A percentile compares a stretch with the other conserved stretches of the same genome.
These are phyloP conservation scores for Conoideocrella luteorostrata DNA, from an alignment of 2,329 filamentous ascomycete genomes.

Conservation along the genomic window DNA sequence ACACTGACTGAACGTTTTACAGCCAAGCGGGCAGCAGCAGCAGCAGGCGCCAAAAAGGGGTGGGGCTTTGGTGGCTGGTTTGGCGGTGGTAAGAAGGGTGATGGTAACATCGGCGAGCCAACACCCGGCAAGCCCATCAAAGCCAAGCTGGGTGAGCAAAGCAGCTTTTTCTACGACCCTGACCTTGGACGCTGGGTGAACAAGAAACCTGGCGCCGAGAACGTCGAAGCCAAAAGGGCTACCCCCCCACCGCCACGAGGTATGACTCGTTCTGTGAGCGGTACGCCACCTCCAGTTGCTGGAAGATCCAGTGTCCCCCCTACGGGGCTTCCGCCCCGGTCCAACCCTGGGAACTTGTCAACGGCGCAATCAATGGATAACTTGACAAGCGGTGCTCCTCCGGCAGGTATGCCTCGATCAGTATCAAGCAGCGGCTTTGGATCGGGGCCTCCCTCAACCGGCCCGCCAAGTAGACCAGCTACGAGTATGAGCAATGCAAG, in stretches of 20 bases:
- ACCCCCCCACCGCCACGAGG: slow-evolving; percentile 75
- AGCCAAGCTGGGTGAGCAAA: slow-evolving; percentile 91
- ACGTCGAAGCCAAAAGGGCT: slow-evolving; percentile 50
- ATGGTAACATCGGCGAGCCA: slow-evolving; percentile 27
- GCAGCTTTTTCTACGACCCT: slow-evolving; percentile 87
- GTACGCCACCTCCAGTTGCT: slow-evolving; percentile 41
- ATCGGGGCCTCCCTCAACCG: slow-evolving; percentile 29
- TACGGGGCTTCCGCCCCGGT: slow-evolving; percentile 20
- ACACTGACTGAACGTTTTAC: not conserved
- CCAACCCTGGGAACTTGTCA: not conserved
- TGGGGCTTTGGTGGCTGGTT: slow-evolving; percentile 89
- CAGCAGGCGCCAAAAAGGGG: slow-evolving; percentile 51
- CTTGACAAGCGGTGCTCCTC: slow-evolving; percentile 29
- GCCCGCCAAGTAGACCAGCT: slow-evolving; percentile 62
- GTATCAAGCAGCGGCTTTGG: slow-evolving; percentile 38
- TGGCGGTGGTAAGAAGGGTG: slow-evolving; percentile 58
- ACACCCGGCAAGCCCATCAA: slow-evolving; percentile 64
- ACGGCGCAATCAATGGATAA: slow-evolving; percentile 14
- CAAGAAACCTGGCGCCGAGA: slow-evolving; percentile 74
- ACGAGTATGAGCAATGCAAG: slow-evolving; percentile 88
- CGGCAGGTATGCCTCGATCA: slow-evolving; percentile 38
- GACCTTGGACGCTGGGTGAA: slow-evolving; percentile 98
- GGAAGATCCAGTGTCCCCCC: slow-evolving; percentile 26
- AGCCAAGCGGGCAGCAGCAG: slow-evolving; percentile 55
- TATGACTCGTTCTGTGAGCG: slow-evolving; percentile 45